These are phyloP conservation scores for Populus tremula DNA, from an alignment of 345 rosid species.

Conservation along the genomic window DNA sequence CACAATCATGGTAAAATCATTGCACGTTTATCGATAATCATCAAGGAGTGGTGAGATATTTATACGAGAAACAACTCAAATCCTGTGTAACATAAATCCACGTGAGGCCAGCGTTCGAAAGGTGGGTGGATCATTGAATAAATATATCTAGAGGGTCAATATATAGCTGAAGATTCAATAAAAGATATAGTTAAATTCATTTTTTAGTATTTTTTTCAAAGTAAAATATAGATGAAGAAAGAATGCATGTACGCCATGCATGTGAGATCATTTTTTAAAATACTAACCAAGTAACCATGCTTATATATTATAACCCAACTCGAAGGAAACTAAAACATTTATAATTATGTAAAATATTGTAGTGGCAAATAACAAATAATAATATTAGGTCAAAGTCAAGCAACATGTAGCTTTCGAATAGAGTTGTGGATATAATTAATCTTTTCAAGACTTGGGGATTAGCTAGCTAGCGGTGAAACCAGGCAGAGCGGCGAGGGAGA, in stretches of 20 bases:
- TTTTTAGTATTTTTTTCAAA: neutral
- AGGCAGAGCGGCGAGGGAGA: neutral
- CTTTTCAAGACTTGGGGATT: neutral
- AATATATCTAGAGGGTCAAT: neutral
- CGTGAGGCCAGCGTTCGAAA: neutral
- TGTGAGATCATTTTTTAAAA: neutral
- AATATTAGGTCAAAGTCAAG: neutral
- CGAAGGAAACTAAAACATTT: neutral
- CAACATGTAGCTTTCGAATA: neutral
- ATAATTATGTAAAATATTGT: neutral
- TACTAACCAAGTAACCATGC: neutral
- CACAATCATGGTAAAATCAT: conserved; percentile 35
- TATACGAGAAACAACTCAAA: too few species aligned
- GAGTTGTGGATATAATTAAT: neutral
- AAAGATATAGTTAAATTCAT: too few species aligned
- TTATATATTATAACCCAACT: neutral
- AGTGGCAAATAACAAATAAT: neutral
- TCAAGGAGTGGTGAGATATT: too few species aligned
- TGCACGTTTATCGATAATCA: conserved; percentile 28
- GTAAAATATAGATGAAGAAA: neutral
- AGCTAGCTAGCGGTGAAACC: neutral
- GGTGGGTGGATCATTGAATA: neutral
- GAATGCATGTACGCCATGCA: neutral
- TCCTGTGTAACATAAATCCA: neutral
- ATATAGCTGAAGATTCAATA: too few species aligned